Conservation (phyloP, 179 eudicot genomes). For the Nepenthes alata region DNA sequence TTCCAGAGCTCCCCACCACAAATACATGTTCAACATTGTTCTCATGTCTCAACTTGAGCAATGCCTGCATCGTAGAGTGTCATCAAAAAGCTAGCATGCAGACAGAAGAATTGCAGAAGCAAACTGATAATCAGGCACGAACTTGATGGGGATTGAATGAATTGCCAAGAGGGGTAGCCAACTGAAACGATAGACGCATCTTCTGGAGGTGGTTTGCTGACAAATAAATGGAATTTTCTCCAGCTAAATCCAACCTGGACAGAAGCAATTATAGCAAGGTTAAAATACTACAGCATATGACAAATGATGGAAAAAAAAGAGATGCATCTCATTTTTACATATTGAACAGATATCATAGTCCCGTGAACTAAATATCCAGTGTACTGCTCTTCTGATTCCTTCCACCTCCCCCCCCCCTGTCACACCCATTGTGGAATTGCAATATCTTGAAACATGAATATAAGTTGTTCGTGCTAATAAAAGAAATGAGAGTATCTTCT, state of each 20-base stretch:
- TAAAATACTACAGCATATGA: neutral
- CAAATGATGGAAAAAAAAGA: neutral
- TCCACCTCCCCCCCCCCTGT: too few relatives aligned
- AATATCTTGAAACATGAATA: too few relatives aligned
- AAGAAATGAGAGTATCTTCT: too few relatives aligned
- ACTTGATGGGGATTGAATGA: slow-evolving; percentile 91
- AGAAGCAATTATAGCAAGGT: neutral
- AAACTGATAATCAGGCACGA: slow-evolving; percentile 8
- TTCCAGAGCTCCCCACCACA: slow-evolving; percentile 52
- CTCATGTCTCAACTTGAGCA: slow-evolving; percentile 73
- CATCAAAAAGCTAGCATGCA: slow-evolving; percentile 5
- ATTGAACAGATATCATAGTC: neutral
- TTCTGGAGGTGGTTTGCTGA: slow-evolving; percentile 93
- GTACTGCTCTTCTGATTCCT: neutral
- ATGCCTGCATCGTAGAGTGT: slow-evolving; percentile 42
- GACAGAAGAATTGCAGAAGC: neutral
- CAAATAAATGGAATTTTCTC: slow-evolving; percentile 43
- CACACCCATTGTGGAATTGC: too few relatives aligned
- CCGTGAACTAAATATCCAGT: neutral
- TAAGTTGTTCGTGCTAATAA: too few relatives aligned
- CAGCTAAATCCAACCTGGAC: slow-evolving; percentile 54
- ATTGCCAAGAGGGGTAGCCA: slow-evolving; percentile 58
- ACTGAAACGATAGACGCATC: slow-evolving; percentile 60
- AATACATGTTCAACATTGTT: slow-evolving; percentile 80
- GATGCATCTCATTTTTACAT: neutral